These are phyloP conservation scores for Metschnikowia continentalis DNA, from an alignment of 805 yeast genomes.

Conservation along the genomic window DNA sequence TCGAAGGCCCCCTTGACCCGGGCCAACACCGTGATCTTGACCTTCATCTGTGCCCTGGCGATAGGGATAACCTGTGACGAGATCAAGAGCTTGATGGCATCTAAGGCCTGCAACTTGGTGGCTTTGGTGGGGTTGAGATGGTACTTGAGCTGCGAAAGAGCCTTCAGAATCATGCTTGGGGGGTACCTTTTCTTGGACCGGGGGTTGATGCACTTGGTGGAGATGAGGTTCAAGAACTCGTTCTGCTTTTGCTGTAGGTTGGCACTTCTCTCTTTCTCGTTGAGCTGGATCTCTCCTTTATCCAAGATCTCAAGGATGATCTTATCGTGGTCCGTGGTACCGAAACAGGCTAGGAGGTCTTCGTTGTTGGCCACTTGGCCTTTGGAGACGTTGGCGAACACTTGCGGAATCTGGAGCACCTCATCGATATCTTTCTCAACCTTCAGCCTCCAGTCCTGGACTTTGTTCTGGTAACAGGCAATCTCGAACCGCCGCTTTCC, in stretches of 20 bases:
- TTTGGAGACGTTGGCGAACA: conserved; percentile 86
- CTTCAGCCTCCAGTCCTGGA: conserved; percentile 87
- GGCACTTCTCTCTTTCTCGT: conserved; percentile 86
- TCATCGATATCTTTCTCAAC: conserved; percentile 93
- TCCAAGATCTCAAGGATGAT: conserved; percentile 77
- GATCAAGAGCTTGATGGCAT: conserved; percentile 76
- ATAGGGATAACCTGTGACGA: conserved; percentile 84
- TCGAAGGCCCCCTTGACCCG: conserved; percentile 43
- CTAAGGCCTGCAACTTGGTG: conserved; percentile 86
- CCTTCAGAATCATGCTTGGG: conserved; percentile 89
- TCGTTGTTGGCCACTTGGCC: conserved; percentile 90
- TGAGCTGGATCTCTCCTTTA: conserved; percentile 91
- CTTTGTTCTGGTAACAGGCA: conserved; percentile 95
- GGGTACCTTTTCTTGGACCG: conserved; percentile 87
- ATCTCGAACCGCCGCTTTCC: conserved; percentile 90
- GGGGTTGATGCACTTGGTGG: conserved; percentile 91
- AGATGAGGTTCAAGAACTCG: conserved; percentile 76
- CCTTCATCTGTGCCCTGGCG: conserved; percentile 90
- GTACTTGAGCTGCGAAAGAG: conserved; percentile 70
- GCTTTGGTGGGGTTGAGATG: conserved; percentile 69
- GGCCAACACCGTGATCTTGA: conserved; percentile 56
- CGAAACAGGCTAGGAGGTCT: conserved; percentile 70
- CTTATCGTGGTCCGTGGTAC: conserved; percentile 66
- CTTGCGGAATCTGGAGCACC: conserved; percentile 93
- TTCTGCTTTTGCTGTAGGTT: conserved; percentile 70